Percentiles rank a stretch among this genome's conserved stretches.
Evolutionary conservation across 805 yeast species (phyloP).

Genomic region (Zygosaccharomyces rouxii): DNA sequence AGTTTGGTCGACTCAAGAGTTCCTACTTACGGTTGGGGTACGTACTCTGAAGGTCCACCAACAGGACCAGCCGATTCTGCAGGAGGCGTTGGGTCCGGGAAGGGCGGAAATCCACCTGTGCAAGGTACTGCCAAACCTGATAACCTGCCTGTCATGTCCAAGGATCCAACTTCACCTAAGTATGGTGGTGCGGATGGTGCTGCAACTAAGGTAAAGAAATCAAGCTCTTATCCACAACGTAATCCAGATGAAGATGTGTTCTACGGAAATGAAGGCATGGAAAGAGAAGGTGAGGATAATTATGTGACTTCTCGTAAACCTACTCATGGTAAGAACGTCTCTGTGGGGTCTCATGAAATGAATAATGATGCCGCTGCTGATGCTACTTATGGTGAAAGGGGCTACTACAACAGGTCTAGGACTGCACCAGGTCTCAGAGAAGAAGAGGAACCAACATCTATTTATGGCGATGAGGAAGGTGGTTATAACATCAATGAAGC

Average conservation of each 20-base stretch:
- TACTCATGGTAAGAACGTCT: constrained; percentile 5
- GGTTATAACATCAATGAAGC: constrained; percentile 4
- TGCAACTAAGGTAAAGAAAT: not conserved
- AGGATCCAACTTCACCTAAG: not conserved
- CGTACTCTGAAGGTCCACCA: not conserved
- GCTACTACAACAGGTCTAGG: not conserved
- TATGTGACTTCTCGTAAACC: constrained; percentile 7
- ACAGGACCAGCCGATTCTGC: not conserved
- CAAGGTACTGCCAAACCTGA: not conserved
- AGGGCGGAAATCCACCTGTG: not conserved
- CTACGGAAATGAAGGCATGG: not conserved
- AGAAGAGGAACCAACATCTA: not conserved
- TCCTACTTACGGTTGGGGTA: constrained; percentile 23
- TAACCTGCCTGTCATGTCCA: not conserved
- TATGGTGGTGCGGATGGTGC: not conserved
- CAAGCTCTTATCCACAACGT: not conserved
- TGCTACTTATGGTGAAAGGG: not conserved
- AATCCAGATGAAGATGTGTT: not conserved
- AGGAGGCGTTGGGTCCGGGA: not conserved
- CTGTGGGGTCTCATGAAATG: constrained; percentile 9
- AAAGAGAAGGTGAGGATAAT: not conserved
- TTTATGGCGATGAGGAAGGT: constrained; percentile 1
- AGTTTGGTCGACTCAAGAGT: constrained; percentile 30
- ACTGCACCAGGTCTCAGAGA: not conserved
- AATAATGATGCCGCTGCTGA: not conserved